A percentile compares a stretch with the other conserved stretches of the same genome.
Evolutionary conservation across 2,329 filamentous ascomycete species (phyloP).

Genomic region (Arthrinium phaeospermum): DNA sequence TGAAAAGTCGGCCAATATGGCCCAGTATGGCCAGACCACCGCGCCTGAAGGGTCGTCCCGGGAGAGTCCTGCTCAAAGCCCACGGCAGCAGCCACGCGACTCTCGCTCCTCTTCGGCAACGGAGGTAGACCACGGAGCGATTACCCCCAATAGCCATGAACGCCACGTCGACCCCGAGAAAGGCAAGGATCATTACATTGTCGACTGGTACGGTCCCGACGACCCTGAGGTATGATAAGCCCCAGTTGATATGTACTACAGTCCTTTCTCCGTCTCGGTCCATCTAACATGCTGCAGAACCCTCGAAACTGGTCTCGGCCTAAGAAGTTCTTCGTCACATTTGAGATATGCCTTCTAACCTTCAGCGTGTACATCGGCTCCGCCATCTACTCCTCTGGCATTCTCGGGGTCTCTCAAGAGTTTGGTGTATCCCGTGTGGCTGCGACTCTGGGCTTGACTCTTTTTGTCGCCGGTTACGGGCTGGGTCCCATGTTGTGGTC

Average conservation of each 20-base stretch:
- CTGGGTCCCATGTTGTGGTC: conserved; percentile 59
- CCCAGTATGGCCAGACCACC: conserved; percentile 46
- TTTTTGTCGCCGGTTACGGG: conserved; percentile 37
- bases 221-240: conserved; percentile 46
- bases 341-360: conserved; percentile 35
- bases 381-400: conserved; percentile 33
- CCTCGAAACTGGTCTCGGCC: conserved; percentile 44
- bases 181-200: conserved; percentile 53
- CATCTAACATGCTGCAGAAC: conserved; percentile 31
- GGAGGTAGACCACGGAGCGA: conserved; percentile 23
- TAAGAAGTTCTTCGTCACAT: conserved; percentile 44
- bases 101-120: conserved; percentile 21
- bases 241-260: neutral
- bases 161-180: conserved; percentile 54
- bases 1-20: conserved; percentile 54
- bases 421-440: conserved; percentile 30
- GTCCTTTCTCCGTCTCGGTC: neutral
- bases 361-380: conserved; percentile 35
- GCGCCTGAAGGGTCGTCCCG: conserved; percentile 19
- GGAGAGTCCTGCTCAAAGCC: neutral
- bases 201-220: conserved; percentile 56
- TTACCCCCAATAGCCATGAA: conserved; percentile 26
- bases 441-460: conserved; percentile 33
- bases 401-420: conserved; percentile 26
- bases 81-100: neutral